phyloP scores from a whole-genome alignment of 495 filamentous ascomycete genomes.

The Neurospora sp. region DNA sequence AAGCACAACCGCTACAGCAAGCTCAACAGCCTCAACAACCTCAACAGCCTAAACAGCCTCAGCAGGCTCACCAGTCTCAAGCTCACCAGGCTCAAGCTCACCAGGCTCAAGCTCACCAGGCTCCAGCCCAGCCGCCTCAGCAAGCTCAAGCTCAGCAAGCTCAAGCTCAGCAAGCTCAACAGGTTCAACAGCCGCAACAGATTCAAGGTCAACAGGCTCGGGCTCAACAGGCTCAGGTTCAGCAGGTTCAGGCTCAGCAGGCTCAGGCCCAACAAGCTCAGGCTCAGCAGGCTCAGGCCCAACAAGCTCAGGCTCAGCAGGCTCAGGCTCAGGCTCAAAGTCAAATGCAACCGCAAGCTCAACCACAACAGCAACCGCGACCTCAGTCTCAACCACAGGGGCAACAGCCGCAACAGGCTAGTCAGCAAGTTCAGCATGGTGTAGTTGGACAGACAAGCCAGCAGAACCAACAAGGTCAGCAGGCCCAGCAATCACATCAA shows the following conservation, averaged over 20 bases:
- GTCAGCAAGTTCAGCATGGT: constrained; percentile 8
- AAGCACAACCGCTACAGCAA: background rate
- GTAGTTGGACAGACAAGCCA: background rate
- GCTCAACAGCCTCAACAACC: background rate
- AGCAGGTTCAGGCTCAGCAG: constrained; percentile 9
- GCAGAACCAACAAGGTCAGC: background rate
- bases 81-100: background rate
- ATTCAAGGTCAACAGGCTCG: background rate
- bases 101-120: background rate
- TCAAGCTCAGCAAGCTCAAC: background rate
- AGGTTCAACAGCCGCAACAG: background rate
- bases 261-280: background rate
- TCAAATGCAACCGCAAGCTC: background rate
- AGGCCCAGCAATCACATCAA: constrained; percentile 4
- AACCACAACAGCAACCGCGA: background rate
- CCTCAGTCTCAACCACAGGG: constrained; percentile 1
- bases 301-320: constrained; percentile 9
- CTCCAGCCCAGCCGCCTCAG: background rate
- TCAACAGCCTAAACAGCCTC: background rate
- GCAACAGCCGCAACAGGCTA: constrained; percentile 11
- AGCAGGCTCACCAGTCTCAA: background rate
- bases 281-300: background rate
- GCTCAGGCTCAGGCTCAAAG: background rate
- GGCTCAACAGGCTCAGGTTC: background rate
- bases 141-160: background rate